phyloP scores from a whole-genome alignment of 208 protist genomes.

The Leishmania amazonensis region DNA sequence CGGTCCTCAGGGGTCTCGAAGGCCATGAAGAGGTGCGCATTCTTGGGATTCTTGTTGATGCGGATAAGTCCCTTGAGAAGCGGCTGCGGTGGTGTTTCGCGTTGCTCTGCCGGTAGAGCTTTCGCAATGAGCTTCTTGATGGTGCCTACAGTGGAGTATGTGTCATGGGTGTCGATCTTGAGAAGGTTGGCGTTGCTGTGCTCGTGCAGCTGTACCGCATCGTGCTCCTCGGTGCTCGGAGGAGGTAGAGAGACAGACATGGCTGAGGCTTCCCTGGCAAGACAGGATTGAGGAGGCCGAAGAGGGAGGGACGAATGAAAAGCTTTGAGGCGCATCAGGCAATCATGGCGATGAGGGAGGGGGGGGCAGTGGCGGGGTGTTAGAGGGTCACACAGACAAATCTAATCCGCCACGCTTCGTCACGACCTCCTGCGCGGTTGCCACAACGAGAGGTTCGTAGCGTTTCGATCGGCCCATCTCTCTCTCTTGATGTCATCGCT shows the following conservation, averaged over 20 bases:
- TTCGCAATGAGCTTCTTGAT: slow-evolving; percentile 84
- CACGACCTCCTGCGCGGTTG: not conserved
- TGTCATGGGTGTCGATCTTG: slow-evolving; percentile 89
- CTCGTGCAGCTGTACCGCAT: slow-evolving; percentile 44
- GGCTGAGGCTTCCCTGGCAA: not conserved
- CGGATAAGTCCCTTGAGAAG: slow-evolving; percentile 76
- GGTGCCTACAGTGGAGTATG: slow-evolving; percentile 70
- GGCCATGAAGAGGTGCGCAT: slow-evolving; percentile 71
- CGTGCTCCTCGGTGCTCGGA: slow-evolving; percentile 9
- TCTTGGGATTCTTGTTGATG: slow-evolving; percentile 90
- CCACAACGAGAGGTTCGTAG: not conserved
- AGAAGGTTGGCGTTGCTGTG: slow-evolving; percentile 89
- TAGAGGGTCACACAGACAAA: not conserved
- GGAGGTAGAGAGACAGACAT: slow-evolving; percentile 21
- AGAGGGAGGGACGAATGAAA: not conserved
- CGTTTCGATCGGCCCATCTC: not conserved
- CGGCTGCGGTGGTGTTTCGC: slow-evolving; percentile 33
- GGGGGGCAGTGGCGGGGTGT: not conserved
- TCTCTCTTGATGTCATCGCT: not conserved
- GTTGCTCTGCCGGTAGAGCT: slow-evolving; percentile 34
- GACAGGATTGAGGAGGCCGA: slow-evolving; percentile 5
- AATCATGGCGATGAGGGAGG: not conserved
- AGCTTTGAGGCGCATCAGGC: not conserved
- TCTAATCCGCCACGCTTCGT: not conserved
- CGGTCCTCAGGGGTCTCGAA: slow-evolving; percentile 72